Percentiles rank a stretch among this genome's conserved stretches.
These are phyloP conservation scores for Cladosporium colombiae DNA, from an alignment of 2,329 filamentous ascomycete species.

Conservation along the genomic window DNA sequence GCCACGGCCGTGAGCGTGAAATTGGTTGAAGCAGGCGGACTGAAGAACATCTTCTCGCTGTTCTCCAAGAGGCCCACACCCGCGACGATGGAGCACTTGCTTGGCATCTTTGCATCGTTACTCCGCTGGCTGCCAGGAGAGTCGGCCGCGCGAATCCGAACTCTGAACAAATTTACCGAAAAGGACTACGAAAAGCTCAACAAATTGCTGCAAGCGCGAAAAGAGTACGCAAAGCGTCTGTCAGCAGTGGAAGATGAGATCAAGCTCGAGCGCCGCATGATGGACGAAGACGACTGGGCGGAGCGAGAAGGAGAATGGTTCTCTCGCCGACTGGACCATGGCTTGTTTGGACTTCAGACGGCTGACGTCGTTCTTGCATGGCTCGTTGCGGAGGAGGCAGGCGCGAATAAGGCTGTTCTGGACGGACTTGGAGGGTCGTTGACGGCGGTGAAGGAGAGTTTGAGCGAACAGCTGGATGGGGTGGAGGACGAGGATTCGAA, in stretches of 20 bases:
- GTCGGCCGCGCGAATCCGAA: slow-evolving; percentile 75
- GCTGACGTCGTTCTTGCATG: slow-evolving; percentile 85
- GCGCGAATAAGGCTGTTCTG: slow-evolving; percentile 66
- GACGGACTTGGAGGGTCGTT: slow-evolving; percentile 63
- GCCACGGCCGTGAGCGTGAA: slow-evolving; percentile 65
- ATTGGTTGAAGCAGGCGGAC: slow-evolving; percentile 77
- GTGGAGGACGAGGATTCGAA: slow-evolving; percentile 53
- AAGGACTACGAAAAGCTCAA: slow-evolving; percentile 85
- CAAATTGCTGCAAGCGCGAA: slow-evolving; percentile 70
- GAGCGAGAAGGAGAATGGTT: slow-evolving; percentile 71
- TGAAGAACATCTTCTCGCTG: slow-evolving; percentile 81
- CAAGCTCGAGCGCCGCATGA: slow-evolving; percentile 55
- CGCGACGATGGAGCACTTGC: slow-evolving; percentile 72
- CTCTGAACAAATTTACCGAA: slow-evolving; percentile 92
- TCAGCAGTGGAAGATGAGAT: slow-evolving; percentile 65
- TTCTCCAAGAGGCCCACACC: slow-evolving; percentile 81
- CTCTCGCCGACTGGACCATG: slow-evolving; percentile 75
- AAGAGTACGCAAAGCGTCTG: slow-evolving; percentile 67
- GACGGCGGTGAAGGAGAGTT: slow-evolving; percentile 62
- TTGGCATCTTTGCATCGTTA: slow-evolving; percentile 82
- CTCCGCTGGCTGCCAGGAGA: slow-evolving; percentile 76
- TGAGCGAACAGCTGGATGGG: slow-evolving; percentile 68
- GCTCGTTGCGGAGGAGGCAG: slow-evolving; percentile 85
- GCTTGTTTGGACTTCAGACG: slow-evolving; percentile 78
- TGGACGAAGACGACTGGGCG: slow-evolving; percentile 61